Percentiles rank a stretch among this genome's conserved stretches.
Evolutionary conservation across 1,139 yeast species (phyloP).

Genomic region (Geotrichum phurueaensis): DNA sequence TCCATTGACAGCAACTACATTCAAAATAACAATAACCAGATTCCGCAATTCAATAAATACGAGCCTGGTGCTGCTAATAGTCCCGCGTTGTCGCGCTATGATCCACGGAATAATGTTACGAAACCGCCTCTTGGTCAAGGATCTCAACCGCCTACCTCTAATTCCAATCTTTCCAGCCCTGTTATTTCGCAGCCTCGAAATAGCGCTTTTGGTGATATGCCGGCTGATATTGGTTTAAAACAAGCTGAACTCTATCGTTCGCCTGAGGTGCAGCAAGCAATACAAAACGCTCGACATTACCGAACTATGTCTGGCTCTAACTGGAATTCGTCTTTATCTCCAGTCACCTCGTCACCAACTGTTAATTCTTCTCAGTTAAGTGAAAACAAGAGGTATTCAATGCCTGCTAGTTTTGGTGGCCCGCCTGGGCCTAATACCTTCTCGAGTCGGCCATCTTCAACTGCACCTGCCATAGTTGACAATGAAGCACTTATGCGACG

Average conservation of each 20-base stretch:
- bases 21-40: not conserved
- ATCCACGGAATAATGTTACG: not conserved
- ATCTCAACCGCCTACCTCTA: not conserved
- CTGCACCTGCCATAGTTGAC: conserved; percentile 22
- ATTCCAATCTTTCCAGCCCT: not conserved
- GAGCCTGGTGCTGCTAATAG: not conserved
- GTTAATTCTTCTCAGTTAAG: not conserved
- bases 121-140: not conserved
- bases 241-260: conserved; percentile 17
- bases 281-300: conserved; percentile 14
- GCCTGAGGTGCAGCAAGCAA: conserved; percentile 19
- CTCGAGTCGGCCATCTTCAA: not conserved
- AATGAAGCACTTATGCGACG: conserved; percentile 37
- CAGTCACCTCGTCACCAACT: not conserved
- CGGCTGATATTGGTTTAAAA: conserved; percentile 21
- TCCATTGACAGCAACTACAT: conserved; percentile 1
- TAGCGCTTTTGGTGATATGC: conserved; percentile 23
- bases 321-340: not conserved
- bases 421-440: not conserved
- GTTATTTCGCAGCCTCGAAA: not conserved
- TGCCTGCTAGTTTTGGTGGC: not conserved
- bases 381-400: not conserved
- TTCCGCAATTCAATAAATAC: conserved; percentile 12
- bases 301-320: conserved; percentile 11
- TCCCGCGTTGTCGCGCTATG: not conserved